Evolutionary conservation across 768 basidiomycete species (phyloP).

Genomic region (Lactarius trivialis): DNA sequence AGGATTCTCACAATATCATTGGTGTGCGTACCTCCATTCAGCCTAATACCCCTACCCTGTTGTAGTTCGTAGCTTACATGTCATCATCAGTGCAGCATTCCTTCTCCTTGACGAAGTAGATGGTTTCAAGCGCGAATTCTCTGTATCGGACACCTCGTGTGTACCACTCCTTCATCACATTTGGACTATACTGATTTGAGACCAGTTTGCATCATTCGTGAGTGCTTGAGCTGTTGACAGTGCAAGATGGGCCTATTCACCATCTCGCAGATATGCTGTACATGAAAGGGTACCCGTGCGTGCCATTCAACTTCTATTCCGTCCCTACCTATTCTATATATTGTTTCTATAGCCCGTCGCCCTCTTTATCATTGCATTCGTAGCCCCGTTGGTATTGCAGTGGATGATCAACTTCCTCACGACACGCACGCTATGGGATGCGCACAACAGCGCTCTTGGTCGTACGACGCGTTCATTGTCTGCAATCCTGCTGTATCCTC

Average conservation of each 20-base stretch:
- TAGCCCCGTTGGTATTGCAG: constrained; percentile 66
- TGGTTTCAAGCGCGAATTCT: constrained; percentile 75
- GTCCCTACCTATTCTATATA: constrained; percentile 14
- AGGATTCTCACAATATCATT: constrained; percentile 66
- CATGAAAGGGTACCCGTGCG: constrained; percentile 75
- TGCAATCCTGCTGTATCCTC: constrained; percentile 2
- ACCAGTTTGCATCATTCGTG: constrained; percentile 35
- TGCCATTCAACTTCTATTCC: background rate
- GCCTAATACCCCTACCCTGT: background rate
- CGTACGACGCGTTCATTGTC: constrained; percentile 28
- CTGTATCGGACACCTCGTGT: constrained; percentile 68
- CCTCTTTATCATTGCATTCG: constrained; percentile 38
- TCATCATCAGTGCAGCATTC: constrained; percentile 41
- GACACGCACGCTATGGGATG: constrained; percentile 83
- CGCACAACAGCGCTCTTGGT: constrained; percentile 60
- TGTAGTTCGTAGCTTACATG: constrained; percentile 25
- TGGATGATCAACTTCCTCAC: constrained; percentile 63
- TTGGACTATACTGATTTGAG: constrained; percentile 22
- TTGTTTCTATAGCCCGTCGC: constrained; percentile 15
- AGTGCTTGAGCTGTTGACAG: constrained; percentile 18
- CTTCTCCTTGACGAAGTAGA: constrained; percentile 57
- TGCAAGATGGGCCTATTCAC: background rate
- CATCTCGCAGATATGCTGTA: constrained; percentile 47
- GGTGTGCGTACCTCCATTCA: constrained; percentile 43
- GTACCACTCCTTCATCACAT: constrained; percentile 26